Base-by-base conservation (phyloP, 179 eudicot genomes). In the Silene noctiflora region DNA sequence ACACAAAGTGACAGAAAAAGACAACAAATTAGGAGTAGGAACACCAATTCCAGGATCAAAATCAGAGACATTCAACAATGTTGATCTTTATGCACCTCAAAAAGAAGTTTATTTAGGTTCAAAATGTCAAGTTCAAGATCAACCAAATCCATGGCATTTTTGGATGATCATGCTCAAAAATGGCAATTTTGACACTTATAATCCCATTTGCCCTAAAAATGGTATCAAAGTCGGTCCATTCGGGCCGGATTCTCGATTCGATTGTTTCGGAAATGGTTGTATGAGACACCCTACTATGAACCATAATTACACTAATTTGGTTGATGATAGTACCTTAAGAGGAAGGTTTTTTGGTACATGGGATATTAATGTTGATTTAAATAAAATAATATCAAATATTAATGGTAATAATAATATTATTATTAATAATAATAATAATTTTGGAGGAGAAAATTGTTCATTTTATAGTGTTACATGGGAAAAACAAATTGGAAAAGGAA, bases 131-230 rank as follows among this genome's bases (percentile, higher is more conserved):
- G 91, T 88, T 4, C 68, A 78, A 58, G 91, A 90, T 80, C 69
- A 33, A 16, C 85, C 86, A 7, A 80, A 76, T 4, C 88, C 89
- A 69, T 90, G 92, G 90, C 86, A 88, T 1, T 90, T 90, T 20
- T 90, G 95, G 92, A 90, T 88, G 92, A 84, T 90, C 67, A 90
- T 87, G 90, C 85, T 90, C 0, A 90, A 88, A 73, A 89, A 79
- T 67, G 96, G 96, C 21, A 91, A 89, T 79, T 53, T 77, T 75
- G 96, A 91, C 70, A 86, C 90, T 4, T 31, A 25, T 6, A 81
- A 89, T 0, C 85, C 74, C 29, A 25, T 4, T n/a, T 89, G 91
- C 75, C 93, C 93, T 0, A 46, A 76, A 53, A 77, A 87, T 20
- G 93, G 93, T 17, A 51, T 63, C 21, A 75, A 63, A 31, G 76